Evolutionary conservation across 2,329 filamentous ascomycete species (phyloP).

Genomic region (Colletotrichum sp.): DNA sequence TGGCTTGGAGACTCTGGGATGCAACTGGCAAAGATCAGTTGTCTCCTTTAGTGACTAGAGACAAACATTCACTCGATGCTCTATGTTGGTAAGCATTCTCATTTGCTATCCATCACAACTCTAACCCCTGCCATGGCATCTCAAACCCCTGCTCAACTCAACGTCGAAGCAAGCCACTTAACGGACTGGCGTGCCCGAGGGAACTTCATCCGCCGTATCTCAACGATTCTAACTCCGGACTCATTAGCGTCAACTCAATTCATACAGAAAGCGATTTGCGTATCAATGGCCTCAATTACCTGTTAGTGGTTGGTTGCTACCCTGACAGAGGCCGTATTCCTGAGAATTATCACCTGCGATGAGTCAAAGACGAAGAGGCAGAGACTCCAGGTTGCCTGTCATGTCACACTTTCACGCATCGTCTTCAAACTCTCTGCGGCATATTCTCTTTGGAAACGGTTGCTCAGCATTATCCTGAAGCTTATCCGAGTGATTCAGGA

Average conservation of each 20-base stretch:
- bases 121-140: neutral
- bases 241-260: neutral
- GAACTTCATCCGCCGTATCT: neutral
- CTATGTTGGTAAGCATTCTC: neutral
- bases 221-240: neutral
- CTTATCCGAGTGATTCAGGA: neutral
- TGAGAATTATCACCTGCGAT: neutral
- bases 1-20: too few species aligned
- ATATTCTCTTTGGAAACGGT: neutral
- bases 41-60: neutral
- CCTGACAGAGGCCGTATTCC: neutral
- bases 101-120: neutral
- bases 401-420: neutral
- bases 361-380: neutral
- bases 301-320: neutral
- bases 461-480: neutral
- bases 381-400: neutral
- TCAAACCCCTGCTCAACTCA: neutral
- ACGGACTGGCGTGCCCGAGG: neutral
- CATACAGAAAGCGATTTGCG: neutral
- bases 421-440: neutral
- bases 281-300: neutral
- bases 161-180: neutral
- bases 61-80: neutral
- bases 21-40: neutral